phyloP scores from a whole-genome alignment of 208 protist species.

The Lotmaria passim region DNA sequence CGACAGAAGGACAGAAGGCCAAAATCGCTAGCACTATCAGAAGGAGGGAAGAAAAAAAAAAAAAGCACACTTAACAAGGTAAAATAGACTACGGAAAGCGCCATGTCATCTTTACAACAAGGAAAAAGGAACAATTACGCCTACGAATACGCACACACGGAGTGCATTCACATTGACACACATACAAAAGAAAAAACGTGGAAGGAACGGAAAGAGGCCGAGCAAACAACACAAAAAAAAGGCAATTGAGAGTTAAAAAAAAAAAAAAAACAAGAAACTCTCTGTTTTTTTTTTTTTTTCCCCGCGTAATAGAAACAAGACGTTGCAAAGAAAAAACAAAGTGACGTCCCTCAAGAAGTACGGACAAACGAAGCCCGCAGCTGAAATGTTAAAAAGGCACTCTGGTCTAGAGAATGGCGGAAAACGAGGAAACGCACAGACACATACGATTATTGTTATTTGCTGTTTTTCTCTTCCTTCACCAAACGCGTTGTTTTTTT shows the following conservation, averaged over 20 bases:
- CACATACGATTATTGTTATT: no score
- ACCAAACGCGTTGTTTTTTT: no score
- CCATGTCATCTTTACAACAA: not conserved
- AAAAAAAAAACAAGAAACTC: not conserved
- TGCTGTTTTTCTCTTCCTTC: no score
- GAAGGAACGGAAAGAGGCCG: not conserved
- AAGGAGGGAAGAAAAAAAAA: conserved; percentile 10
- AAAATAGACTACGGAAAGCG: not conserved
- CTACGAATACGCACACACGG: not conserved
- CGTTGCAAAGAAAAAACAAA: no score
- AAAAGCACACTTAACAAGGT: conserved; percentile 1
- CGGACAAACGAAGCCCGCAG: no score
- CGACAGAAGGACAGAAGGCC: not conserved
- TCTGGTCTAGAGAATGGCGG: no score
- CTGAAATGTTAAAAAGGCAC: no score
- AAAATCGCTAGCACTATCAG: conserved; percentile 19
- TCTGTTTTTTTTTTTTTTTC: no score
- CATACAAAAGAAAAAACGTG: not conserved
- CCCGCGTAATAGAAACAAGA: no score
- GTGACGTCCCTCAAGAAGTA: no score
- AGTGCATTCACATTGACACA: not conserved
- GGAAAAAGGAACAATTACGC: conserved; percentile 6
- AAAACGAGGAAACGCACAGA: no score
- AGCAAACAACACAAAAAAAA: not conserved
- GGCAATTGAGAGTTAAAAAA: not conserved